phyloP scores from a whole-genome alignment of 2,329 filamentous ascomycete species.

The Trichophyton rubrum region DNA sequence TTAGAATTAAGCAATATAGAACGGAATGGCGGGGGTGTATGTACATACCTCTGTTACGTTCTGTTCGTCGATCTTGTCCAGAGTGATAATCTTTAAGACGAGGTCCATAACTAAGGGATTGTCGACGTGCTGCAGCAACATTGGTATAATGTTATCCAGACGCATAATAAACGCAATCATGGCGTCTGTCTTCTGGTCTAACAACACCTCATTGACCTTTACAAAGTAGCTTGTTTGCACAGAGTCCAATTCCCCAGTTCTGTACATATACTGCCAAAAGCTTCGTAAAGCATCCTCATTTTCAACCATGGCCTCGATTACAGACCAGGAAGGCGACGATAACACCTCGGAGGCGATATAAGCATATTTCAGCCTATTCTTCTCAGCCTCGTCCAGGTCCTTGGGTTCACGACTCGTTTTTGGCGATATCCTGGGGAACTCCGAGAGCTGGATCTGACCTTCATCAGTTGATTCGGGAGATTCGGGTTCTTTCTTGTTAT shows the following conservation, averaged over 20 bases:
- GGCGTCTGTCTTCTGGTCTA: conserved; percentile 95
- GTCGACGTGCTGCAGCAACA: conserved; percentile 86
- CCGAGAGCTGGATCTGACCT: conserved; percentile 19
- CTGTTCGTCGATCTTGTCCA: conserved; percentile 85
- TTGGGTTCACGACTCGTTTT: conserved; percentile 23
- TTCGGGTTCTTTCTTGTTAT: conserved; percentile 20
- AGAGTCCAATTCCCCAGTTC: conserved; percentile 74
- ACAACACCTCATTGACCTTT: conserved; percentile 93
- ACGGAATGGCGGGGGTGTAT: not conserved
- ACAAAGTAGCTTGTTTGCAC: conserved; percentile 96
- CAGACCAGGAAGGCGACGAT: conserved; percentile 93
- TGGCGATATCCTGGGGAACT: conserved; percentile 35
- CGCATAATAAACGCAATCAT: conserved; percentile 87
- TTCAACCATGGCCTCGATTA: conserved; percentile 82
- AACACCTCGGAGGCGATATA: conserved; percentile 88
- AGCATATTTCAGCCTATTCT: conserved; percentile 83
- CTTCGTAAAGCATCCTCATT: conserved; percentile 63
- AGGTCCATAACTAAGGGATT: conserved; percentile 98
- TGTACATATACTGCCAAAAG: conserved; percentile 85
- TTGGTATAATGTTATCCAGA: conserved; percentile 65
- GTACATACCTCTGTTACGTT: conserved; percentile 76
- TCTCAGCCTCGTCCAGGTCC: conserved; percentile 63
- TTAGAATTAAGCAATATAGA: conserved; percentile 5
- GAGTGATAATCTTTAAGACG: conserved; percentile 86
- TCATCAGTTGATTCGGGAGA: conserved; percentile 33